Evolutionary conservation across 1,284 basidiomycete species (phyloP).

Genomic region (Peniophora sp.): DNA sequence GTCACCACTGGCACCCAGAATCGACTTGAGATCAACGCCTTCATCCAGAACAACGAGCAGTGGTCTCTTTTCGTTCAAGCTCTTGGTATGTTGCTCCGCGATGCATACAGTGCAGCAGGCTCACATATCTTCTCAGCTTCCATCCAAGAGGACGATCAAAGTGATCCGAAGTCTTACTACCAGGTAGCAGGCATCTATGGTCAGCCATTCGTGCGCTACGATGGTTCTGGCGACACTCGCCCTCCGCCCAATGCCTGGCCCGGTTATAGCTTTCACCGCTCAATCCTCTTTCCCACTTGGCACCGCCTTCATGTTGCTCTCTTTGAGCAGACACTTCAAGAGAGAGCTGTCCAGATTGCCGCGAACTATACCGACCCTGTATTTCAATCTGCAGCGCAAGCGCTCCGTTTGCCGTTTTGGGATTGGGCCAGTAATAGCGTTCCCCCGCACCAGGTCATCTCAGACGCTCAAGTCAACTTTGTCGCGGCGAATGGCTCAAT

Average conservation of each 20-base stretch:
- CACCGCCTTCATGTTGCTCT: constrained; percentile 41
- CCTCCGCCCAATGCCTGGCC: constrained; percentile 18
- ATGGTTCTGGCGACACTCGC: constrained; percentile 22
- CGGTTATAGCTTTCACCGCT: constrained; percentile 44
- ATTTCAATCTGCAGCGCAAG: constrained; percentile 29
- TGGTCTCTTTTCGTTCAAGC: constrained; percentile 44
- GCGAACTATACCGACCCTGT: constrained; percentile 26
- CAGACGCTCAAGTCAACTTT: constrained; percentile 27
- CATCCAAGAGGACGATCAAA: constrained; percentile 25
- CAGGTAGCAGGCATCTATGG: constrained; percentile 43
- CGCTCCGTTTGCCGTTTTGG: constrained; percentile 41
- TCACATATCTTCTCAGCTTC: constrained; percentile 15
- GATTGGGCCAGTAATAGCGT: constrained; percentile 40
- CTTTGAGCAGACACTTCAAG: constrained; percentile 38
- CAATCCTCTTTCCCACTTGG: constrained; percentile 44
- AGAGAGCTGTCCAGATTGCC: constrained; percentile 30
- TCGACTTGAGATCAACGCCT: constrained; percentile 37
- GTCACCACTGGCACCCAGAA: constrained; percentile 11
- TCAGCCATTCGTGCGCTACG: constrained; percentile 33
- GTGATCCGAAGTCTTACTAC: constrained; percentile 31
- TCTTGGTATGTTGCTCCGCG: constrained; percentile 20
- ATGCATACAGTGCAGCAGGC: background rate
- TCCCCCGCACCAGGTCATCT: constrained; percentile 36
- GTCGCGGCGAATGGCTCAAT: constrained; percentile 26
- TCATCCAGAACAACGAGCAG: constrained; percentile 31